Evolutionary conservation across 176 grass and related monocot species (phyloP), one percentile per base, ranked within the genome.

Genomic region (Olyra latifolia): DNA sequence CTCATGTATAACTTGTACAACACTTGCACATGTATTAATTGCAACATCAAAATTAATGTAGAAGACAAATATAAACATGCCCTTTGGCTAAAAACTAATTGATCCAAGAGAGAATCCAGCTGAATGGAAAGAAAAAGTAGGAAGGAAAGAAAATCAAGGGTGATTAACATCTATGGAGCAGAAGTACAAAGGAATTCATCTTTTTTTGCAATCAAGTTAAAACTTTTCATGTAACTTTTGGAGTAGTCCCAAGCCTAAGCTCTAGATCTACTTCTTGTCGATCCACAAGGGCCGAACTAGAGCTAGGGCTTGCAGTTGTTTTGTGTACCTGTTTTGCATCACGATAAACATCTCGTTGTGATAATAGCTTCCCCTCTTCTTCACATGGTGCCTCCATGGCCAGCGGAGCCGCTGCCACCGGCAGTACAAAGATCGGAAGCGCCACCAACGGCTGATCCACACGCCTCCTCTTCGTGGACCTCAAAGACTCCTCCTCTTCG

Each of bases 211-310:
- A 75, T 66, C 9, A 71, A 19, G 64, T 40, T 48, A 38, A 38
- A 69, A 54, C 53, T 25, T 63, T 64, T 66, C 30, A 70, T 83
- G 58, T 76, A 86, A 80, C 55, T 89, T 86, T 83, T 62, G 86
- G 91, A 60, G 71, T 82, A 70, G 57, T 72, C 32, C 88, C 88
- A 69, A 94, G 91, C 82, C 91, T 91, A 55, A 94, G 88, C 74
- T 94, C 91, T 28, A 94, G 88, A 94, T 94, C 91, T 77, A 94
- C 52, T 32, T 27, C 35, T 66, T 91, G 88, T 27, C 80, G 82
- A 63, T 58, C 72, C 46, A 59, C 47, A 32, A 72, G 65, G 52
- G n/a, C 59, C 2, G 49, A 70, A 68, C 24, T 42, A 76, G 35
- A 88, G 63, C 47, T 78, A 82, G 88, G 77, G 82, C 62, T 86